Percentiles rank a stretch among this genome's conserved stretches.
Evolutionary conservation across 768 basidiomycete genomes (phyloP).

Genomic region (Crassisporium funariophilum): DNA sequence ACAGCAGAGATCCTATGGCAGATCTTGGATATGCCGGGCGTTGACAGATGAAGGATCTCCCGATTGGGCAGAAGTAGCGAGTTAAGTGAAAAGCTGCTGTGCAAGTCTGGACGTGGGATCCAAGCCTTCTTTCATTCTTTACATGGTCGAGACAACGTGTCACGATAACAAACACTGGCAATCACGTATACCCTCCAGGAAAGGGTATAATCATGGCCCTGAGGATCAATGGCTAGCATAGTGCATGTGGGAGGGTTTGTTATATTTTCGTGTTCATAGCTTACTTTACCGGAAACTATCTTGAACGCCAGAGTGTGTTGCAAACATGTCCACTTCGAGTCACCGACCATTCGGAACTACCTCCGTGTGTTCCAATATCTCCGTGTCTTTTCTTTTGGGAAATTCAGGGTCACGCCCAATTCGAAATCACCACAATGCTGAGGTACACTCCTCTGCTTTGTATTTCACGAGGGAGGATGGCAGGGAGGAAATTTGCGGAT

Average conservation of each 20-base stretch:
- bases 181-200: constrained; percentile 25
- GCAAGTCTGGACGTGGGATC: constrained; percentile 5
- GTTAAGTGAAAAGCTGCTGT: too few relatives aligned
- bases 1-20: constrained; percentile 34
- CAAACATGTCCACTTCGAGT: constrained; percentile 19
- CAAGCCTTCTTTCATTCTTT: constrained; percentile 13
- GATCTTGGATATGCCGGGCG: constrained; percentile 49
- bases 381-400: too few relatives aligned
- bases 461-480: too few relatives aligned
- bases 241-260: constrained; percentile 35
- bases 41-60: constrained; percentile 35
- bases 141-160: constrained; percentile 32
- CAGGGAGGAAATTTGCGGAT: too few relatives aligned
- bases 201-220: constrained; percentile 37
- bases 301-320: constrained; percentile 33
- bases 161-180: constrained; percentile 33
- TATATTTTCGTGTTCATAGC: constrained; percentile 33
- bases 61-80: constrained; percentile 24
- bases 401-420: constrained; percentile 33
- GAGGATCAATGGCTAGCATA: constrained; percentile 45
- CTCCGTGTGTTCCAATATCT: constrained; percentile 33
- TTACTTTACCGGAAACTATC: constrained; percentile 36
- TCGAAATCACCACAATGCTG: constrained; percentile 8
- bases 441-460: constrained; percentile 4
- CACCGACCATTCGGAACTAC: constrained; percentile 39